Evolutionary conservation across 2,329 filamentous ascomycete species (phyloP).

Genomic region (Fusarium heterosporum): DNA sequence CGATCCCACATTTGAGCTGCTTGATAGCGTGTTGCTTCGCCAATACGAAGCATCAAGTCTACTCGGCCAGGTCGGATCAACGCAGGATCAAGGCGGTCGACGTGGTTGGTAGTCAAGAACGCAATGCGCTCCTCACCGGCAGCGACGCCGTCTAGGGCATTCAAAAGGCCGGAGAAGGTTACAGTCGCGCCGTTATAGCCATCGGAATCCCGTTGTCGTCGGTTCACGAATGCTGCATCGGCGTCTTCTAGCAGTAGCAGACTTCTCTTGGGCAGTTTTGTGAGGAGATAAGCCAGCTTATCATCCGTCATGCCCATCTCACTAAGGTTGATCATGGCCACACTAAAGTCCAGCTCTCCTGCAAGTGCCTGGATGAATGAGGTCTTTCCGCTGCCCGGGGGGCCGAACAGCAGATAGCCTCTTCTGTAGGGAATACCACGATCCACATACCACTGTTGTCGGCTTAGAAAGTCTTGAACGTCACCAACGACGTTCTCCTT

Average conservation of each 20-base stretch:
- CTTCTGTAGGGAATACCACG: conserved; percentile 93
- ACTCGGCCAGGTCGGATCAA: conserved; percentile 91
- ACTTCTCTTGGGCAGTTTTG: conserved; percentile 84
- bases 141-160: conserved; percentile 89
- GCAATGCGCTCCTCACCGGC: conserved; percentile 94
- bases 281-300: conserved; percentile 85
- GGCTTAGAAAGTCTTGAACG: conserved; percentile 82
- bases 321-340: conserved; percentile 91
- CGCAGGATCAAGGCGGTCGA: conserved; percentile 89
- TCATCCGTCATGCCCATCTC: conserved; percentile 92
- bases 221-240: conserved; percentile 89
- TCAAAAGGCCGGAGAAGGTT: conserved; percentile 91
- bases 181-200: conserved; percentile 90
- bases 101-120: conserved; percentile 94
- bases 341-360: conserved; percentile 90
- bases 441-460: conserved; percentile 89
- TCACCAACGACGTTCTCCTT: conserved; percentile 84
- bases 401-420: conserved; percentile 89
- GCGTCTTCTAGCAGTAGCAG: conserved; percentile 89
- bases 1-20: conserved; percentile 91
- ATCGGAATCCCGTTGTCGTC: conserved; percentile 79
- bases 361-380: conserved; percentile 97
- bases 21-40: conserved; percentile 87
- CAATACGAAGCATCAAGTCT: conserved; percentile 91
- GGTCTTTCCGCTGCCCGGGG: conserved; percentile 91